Base-by-base conservation (phyloP, 2,329 filamentous ascomycete genomes). In the Nigrospora osmanthi region DNA sequence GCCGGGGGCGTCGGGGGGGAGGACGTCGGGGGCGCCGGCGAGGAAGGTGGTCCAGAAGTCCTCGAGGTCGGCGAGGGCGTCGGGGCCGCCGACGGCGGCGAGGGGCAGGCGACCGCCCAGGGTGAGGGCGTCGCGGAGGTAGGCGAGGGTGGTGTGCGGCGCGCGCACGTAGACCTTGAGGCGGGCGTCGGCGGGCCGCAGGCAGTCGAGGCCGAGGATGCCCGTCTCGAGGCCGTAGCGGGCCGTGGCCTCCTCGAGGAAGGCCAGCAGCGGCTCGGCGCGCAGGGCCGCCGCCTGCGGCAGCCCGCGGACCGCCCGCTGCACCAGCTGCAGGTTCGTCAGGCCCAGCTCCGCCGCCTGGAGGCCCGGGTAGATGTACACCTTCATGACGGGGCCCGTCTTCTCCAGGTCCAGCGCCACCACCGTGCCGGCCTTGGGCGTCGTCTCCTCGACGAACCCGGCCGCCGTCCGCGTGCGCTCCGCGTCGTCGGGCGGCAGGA, bases 281-380 rank as follows among this genome's bases (percentile, higher is more conserved):
- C 33, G 16, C 13, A 42, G 40, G 6, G 33, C n/a, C 19, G 16
- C 13, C 32, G 35, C 35, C 40, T 42, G 40, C 40, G 40, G 40
- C 16, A 42, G 33, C 6, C 32, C 2, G 12, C 40, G 40, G 19
- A 42, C 35, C 17, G 40, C 17, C 33, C 35, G 40, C 40, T 36
- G 32, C 33, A 42, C 40, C 13, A 42, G 40, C 33, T 35, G 40
- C 40, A 42, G 40, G 40, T 42, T 42, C n/a, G 33, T 42, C 16
- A 35, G 35, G 19, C 40, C 40, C 1, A 42, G 40, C 33, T 42
- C 40, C 19, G 35, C 40, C 12, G 40, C 40, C 40, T 42, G 35
- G 40, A 42, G 40, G 13, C 40, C 40, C 9, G 40, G 40, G 40
- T 42, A 42, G 33, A 42, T 42, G 33, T 42, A 42, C 40, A 42